Conservation (phyloP, 306 rosid species). For the Comarum palustre region DNA sequence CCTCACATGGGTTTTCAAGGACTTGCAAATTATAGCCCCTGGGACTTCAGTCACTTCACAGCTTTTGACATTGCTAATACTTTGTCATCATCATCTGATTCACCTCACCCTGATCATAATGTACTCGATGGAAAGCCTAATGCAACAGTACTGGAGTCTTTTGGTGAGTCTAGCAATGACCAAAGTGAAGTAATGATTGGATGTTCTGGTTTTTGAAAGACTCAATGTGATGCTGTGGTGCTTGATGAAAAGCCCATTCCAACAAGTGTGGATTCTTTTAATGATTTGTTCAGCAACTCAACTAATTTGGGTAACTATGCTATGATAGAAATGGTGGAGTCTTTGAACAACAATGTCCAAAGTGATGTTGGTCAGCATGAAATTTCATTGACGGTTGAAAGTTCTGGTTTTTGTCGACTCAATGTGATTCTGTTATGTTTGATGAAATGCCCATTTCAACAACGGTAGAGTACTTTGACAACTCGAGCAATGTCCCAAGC, state of each 20-base stretch:
- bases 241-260: slow-evolving; percentile 37
- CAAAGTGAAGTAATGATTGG: slow-evolving; percentile 13
- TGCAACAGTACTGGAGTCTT: not conserved
- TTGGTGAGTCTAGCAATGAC: not conserved
- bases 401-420: not conserved
- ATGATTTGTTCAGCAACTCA: not conserved
- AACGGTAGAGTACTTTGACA: not conserved
- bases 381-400: slow-evolving; percentile 17
- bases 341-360: not conserved
- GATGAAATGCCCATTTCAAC: slow-evolving; percentile 32
- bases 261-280: not conserved
- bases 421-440: not conserved
- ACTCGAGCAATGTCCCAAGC: not conserved
- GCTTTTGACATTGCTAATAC: slow-evolving; percentile 2
- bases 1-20: slow-evolving; percentile 28
- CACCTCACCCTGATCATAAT: slow-evolving; percentile 20
- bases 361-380: slow-evolving; percentile 1
- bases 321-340: slow-evolving; percentile 16
- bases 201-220: not conserved
- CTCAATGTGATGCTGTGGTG: slow-evolving; percentile 12
- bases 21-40: slow-evolving; percentile 32
- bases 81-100: slow-evolving; percentile 6
- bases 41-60: slow-evolving; percentile 13
- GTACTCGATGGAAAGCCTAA: slow-evolving; percentile 35
- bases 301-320: not conserved